These are phyloP conservation scores for Salix dunnii DNA, from an alignment of 345 rosid species.

Conservation along the genomic window DNA sequence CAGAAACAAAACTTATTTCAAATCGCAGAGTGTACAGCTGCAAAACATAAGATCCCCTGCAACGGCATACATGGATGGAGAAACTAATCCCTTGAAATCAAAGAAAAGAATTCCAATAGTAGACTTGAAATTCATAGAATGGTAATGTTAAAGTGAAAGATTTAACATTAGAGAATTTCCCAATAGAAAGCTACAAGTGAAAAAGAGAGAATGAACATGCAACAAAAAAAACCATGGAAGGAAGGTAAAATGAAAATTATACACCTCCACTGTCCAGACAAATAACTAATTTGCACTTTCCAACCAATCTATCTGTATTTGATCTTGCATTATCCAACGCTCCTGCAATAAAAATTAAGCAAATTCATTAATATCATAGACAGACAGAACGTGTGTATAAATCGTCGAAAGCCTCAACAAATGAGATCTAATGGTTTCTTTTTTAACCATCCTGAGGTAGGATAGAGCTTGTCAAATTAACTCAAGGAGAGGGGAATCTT, in stretches of 20 bases:
- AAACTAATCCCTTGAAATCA: neutral
- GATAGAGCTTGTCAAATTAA: neutral
- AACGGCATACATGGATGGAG: no score
- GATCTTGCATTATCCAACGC: neutral
- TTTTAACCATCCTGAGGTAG: neutral
- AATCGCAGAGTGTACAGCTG: neutral
- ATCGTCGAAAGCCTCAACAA: neutral
- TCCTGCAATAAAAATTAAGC: slow-evolving; percentile 14
- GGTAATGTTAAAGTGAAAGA: neutral
- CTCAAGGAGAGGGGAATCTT: neutral
- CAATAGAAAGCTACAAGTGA: neutral
- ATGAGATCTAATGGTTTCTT: neutral
- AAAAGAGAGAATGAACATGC: neutral
- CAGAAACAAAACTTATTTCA: neutral
- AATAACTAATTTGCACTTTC: neutral
- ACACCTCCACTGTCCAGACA: slow-evolving; percentile 5
- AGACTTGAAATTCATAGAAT: neutral
- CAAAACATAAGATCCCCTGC: no score
- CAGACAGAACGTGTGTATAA: neutral
- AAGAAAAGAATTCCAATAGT: neutral
- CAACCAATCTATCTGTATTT: neutral
- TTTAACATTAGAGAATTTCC: neutral
- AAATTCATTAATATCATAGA: neutral
- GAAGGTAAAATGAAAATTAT: neutral
- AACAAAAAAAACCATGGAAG: neutral